Evolutionary conservation across 1,139 yeast species (phyloP), one percentile per base, ranked within the genome.

Genomic region (Geotrichum citri-aurantii): DNA sequence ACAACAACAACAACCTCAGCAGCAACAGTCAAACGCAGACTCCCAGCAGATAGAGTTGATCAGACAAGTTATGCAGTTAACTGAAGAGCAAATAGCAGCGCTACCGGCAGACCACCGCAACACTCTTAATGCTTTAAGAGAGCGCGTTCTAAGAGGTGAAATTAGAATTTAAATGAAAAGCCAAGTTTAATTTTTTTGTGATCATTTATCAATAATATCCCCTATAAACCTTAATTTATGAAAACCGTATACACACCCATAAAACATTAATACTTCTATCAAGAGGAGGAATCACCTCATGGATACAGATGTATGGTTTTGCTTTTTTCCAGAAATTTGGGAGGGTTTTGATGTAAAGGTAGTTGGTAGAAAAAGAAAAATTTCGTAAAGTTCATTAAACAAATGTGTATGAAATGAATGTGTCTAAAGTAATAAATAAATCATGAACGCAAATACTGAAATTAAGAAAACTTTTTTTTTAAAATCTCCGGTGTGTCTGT

Each of bases 41-140:
- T 23, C 55, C n/a, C 33, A 44, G 23, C 75, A 74, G 62, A 74
- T 71, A 4, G 75, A 70, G 1, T 65, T 76, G 75, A 84, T 66
- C 74, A 66, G 68, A 48, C 84, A 62, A 73, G 69, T 90, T 1
- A 71, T 87, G 63, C 76, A 76, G 21, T 75, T 92, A 63, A 73
- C 83, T 3, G 90, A 86, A 26, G 83, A 80, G 6, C 95, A 90
- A 59, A 74, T 91, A 8, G 73, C 74, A 2, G 75, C 74, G 12
- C 77, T 89, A 47, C 88, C 90, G 8, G 82, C 79, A 6, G 84
- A 81, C 42, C 89, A 88, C 69, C 69, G 69, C 44, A 62, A 62
- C 10, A 72, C 71, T 1, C 67, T 73, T 14, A 54, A 61, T 1
- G 63, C 62, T 4, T 61, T 72, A 24, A 63, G 72, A 2, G 64